Evolutionary conservation across 257 asterid species (phyloP).

Genomic region (Solanum chilense): DNA sequence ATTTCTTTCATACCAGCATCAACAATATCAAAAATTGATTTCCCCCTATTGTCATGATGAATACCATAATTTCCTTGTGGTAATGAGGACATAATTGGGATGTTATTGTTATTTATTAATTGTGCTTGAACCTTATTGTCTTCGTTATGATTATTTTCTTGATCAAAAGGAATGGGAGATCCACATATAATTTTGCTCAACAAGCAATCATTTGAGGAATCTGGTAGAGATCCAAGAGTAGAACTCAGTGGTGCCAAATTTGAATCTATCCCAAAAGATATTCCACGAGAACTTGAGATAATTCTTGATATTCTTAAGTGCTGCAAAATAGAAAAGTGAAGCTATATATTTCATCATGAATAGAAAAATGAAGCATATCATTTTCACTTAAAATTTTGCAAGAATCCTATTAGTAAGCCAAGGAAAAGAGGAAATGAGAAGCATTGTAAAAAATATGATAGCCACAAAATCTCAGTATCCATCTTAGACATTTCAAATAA

Average conservation of each 20-base stretch:
- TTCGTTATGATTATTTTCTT: neutral
- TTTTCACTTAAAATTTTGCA: too few species aligned
- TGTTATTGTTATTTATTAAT: neutral
- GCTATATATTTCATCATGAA: neutral
- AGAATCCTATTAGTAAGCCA: neutral
- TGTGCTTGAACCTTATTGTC: neutral
- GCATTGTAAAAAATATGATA: too few species aligned
- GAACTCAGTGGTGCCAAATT: neutral
- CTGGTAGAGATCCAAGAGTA: constrained; percentile 1
- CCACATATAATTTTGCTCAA: constrained; percentile 8
- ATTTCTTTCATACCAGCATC: constrained; percentile 44
- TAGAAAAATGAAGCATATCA: too few species aligned
- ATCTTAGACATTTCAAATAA: neutral
- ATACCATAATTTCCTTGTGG: neutral
- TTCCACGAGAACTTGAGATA: constrained; percentile 23
- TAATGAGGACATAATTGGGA: neutral
- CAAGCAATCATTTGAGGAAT: neutral
- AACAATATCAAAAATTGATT: constrained; percentile 21
- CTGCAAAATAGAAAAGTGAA: constrained; percentile 7
- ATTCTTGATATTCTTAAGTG: constrained; percentile 16
- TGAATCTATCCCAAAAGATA: neutral
- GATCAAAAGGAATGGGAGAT: neutral
- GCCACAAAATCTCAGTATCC: neutral
- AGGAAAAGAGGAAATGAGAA: neutral
- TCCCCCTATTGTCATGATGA: constrained; percentile 15